These are phyloP conservation scores for Lyophyllum semitale DNA, from an alignment of 768 basidiomycete species.

Conservation along the genomic window DNA sequence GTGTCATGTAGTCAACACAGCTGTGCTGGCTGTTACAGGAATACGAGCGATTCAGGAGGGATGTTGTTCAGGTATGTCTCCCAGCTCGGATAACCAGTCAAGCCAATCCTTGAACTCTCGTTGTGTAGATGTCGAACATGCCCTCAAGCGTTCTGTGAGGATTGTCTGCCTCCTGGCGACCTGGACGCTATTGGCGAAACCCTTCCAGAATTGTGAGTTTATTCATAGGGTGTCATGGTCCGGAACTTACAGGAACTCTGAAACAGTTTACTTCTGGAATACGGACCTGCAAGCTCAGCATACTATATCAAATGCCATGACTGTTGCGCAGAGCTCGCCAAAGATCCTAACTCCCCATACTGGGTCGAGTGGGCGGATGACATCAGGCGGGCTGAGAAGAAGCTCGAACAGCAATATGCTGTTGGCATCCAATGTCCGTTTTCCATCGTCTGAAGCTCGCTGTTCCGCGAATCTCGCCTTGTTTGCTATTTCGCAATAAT, in stretches of 20 bases:
- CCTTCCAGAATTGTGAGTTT: slow-evolving; percentile 58
- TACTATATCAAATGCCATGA: slow-evolving; percentile 56
- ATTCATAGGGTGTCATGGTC: background rate
- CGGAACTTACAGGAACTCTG: slow-evolving; percentile 1
- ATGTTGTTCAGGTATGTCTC: slow-evolving; percentile 61
- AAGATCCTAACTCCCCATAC: slow-evolving; percentile 28
- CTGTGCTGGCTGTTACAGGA: slow-evolving; percentile 46
- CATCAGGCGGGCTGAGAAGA: slow-evolving; percentile 35
- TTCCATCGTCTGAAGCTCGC: background rate
- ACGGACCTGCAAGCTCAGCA: slow-evolving; percentile 32
- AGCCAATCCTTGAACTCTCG: no score
- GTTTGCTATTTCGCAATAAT: background rate
- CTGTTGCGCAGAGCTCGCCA: slow-evolving; percentile 39
- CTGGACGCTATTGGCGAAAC: slow-evolving; percentile 54
- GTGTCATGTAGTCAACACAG: slow-evolving; percentile 51
- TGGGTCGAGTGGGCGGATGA: slow-evolving; percentile 46
- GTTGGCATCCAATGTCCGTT: background rate
- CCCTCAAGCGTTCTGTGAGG: slow-evolving; percentile 60
- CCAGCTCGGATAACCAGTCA: no score
- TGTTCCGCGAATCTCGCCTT: no score
- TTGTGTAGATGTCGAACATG: slow-evolving; percentile 56
- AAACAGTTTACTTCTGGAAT: slow-evolving; percentile 42
- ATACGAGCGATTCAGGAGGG: slow-evolving; percentile 49
- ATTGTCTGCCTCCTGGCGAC: slow-evolving; percentile 54
- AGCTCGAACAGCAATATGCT: slow-evolving; percentile 23